phyloP scores from a whole-genome alignment of 306 rosid genomes.

The Pyrus betulifolia region DNA sequence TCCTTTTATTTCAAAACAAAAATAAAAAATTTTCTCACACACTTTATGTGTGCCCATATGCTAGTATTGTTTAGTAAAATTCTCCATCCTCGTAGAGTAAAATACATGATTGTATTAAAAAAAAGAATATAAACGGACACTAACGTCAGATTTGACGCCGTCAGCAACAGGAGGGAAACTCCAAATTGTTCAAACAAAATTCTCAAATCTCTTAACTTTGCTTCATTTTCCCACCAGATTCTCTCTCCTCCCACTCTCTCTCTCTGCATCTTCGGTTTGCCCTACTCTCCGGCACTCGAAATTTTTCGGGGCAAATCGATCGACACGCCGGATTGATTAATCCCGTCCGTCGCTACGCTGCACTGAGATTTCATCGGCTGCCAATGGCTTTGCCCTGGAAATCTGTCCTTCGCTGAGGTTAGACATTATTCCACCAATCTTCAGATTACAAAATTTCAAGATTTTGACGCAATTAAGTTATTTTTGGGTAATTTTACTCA shows the following conservation, averaged over 20 bases:
- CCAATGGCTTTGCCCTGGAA: neutral
- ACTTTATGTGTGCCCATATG: no score
- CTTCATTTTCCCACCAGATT: neutral
- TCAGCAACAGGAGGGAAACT: slow-evolving; percentile 42
- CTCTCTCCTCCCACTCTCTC: neutral
- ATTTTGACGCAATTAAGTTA: neutral
- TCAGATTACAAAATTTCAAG: neutral
- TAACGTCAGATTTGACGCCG: slow-evolving; percentile 25
- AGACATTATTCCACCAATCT: neutral
- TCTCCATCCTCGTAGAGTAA: no score
- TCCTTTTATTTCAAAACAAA: no score
- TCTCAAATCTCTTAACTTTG: neutral
- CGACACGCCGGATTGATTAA: neutral
- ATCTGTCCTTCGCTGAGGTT: neutral
- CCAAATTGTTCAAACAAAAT: slow-evolving; percentile 19
- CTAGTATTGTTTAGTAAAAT: no score
- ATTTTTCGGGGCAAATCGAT: slow-evolving; percentile 7
- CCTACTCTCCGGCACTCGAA: neutral
- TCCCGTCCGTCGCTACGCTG: neutral
- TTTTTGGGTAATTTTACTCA: neutral
- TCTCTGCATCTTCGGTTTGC: slow-evolving; percentile 4
- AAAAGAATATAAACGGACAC: no score
- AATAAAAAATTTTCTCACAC: no score
- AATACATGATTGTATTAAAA: no score
- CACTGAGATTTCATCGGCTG: neutral